Evolutionary conservation across 441 rosid genomes (phyloP).

Genomic region (Omphalea diandra): DNA sequence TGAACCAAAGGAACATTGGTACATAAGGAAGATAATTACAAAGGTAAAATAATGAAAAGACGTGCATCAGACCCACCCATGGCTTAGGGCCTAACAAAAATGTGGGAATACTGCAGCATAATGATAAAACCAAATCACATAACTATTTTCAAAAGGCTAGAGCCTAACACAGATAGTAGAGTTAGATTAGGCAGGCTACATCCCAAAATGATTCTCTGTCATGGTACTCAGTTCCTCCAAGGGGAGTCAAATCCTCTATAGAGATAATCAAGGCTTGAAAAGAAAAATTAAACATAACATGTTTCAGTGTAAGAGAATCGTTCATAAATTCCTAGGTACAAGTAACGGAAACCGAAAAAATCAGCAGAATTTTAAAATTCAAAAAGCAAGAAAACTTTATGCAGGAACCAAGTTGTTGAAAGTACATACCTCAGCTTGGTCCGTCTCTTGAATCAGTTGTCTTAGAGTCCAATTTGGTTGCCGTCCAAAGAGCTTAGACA

Average conservation of each 20-base stretch:
- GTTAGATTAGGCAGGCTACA: neutral
- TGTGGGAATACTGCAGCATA: neutral
- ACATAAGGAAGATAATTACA: neutral
- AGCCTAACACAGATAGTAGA: neutral
- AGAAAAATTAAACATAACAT: neutral
- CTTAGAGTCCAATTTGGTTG: constrained; percentile 90
- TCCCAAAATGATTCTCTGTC: neutral
- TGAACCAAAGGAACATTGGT: too few relatives aligned
- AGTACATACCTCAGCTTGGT: constrained; percentile 75
- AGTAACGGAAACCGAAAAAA: neutral
- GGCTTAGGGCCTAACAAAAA: neutral
- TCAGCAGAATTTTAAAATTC: too few relatives aligned
- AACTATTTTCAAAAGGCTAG: neutral
- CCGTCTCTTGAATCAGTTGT: constrained; percentile 85
- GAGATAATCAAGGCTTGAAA: neutral
- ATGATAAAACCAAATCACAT: neutral
- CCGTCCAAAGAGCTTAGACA: constrained; percentile 91
- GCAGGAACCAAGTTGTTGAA: neutral
- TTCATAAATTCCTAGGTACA: neutral
- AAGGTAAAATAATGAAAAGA: neutral
- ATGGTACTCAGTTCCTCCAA: neutral
- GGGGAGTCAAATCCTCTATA: neutral
- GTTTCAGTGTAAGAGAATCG: neutral
- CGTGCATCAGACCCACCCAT: neutral
- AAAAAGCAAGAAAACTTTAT: neutral